Conservation (phyloP, 139 green algal genomes). For the Eudorina sp. region DNA sequence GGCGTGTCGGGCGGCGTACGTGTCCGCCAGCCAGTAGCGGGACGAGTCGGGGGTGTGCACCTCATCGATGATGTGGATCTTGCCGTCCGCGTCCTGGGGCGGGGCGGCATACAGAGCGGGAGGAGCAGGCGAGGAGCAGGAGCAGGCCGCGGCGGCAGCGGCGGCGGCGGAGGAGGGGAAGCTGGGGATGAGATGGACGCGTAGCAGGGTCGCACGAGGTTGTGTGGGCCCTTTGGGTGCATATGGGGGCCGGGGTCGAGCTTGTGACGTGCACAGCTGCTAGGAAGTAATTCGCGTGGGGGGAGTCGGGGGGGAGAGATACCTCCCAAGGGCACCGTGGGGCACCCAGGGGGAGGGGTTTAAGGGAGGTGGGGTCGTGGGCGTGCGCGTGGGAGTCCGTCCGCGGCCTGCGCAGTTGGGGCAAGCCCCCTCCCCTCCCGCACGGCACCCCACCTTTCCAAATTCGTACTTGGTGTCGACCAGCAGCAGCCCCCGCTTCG, state of each 20-base stretch:
- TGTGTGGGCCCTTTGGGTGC: no score
- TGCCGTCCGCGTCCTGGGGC: slow-evolving; percentile 39
- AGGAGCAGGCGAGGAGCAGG: not conserved
- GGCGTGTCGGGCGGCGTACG: slow-evolving; percentile 86
- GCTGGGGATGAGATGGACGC: not conserved
- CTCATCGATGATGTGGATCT: slow-evolving; percentile 64
- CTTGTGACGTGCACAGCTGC: no score
- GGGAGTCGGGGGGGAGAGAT: no score
- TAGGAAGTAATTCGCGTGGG: no score
- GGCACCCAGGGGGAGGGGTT: no score
- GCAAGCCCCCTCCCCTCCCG: not conserved
- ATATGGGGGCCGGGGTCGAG: no score
- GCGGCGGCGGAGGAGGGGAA: not conserved
- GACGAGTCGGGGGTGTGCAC: slow-evolving; percentile 97
- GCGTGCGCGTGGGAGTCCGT: no score
- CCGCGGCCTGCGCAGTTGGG: no score
- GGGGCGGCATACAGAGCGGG: not conserved
- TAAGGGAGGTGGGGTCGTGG: no score
- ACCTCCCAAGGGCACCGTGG: no score
- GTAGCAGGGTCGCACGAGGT: no score
- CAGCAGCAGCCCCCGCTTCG: slow-evolving; percentile 90
- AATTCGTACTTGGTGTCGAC: slow-evolving; percentile 98
- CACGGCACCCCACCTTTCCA: slow-evolving; percentile 73
- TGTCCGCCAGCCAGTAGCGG: slow-evolving; percentile 95
- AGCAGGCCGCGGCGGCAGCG: not conserved